Base-by-base conservation (phyloP, 768 basidiomycete species). In the Termitomyces heimii region DNA sequence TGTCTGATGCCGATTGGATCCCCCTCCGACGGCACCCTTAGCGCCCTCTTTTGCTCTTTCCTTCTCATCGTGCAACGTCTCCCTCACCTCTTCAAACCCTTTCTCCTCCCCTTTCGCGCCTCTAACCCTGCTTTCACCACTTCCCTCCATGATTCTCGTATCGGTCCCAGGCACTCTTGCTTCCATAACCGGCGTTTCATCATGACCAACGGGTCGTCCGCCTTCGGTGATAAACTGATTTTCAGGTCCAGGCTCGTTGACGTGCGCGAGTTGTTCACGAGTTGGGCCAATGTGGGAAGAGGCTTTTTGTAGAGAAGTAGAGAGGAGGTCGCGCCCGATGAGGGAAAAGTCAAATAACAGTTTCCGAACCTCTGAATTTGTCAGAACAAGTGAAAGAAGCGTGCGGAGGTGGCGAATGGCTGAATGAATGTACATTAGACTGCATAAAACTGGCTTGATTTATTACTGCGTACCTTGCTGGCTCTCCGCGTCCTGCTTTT, bases 351-450 rank as follows among this genome's bases (percentile, higher is more conserved):
- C 92, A 2, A 84, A 80, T 53, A 95, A 72, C 29, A 97, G 84
- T 69, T 97, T 96, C 65, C 94, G 88, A 31, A 90, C 88, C 73
- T 96, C 91, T 0, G 90, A 88, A 74, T 99, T 99, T 67, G 95
- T 96, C 60, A 94, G 78, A 65, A 98, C 77, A 65, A 98, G 86
- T 43, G 83, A 82, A 58, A 92, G 77, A 47, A 99, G 82, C 0
- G 94, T 94, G 62, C 94, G 91, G 16, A 98, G 82, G 71, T 98
- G 92, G 55, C 80, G 80, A 46, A 89, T 82, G 22, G 93, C 93
- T 89, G 47, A 9, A 58, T n/a, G 2, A 24, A 16, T 51, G 34
- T 2, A 35, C 8, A 13, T 53, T 1, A 53, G 16, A 6, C 20
- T 31, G 7, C 48, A 54, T 48, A 16, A 45, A 43, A 65, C 43